Evolutionary conservation across 208 protist species (phyloP), one percentile per base, ranked within the genome.

Genomic region (Trypanosoma lewisi): DNA sequence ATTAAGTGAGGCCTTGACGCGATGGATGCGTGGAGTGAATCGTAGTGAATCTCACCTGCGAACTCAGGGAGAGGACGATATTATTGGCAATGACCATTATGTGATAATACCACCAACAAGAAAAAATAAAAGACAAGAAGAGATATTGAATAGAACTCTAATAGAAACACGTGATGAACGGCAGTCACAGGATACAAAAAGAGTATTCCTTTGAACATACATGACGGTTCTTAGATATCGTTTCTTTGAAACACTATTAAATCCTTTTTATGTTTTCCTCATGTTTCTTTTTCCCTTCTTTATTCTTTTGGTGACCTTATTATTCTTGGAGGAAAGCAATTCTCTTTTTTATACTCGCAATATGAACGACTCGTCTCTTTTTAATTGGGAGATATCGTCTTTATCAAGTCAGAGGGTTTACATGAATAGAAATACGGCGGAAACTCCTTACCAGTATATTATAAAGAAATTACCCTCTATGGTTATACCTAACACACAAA

Each of bases 1-100:
- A 4, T 45, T 73, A 8, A 50, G 51, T 27, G 67, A 73, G 49
- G 30, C 51, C 16, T 73, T 67, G 48, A 36, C 60, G 4, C 58
- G 58, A 19, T 42, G 66, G 2, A 51, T 49, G 21, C 67, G 58
- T 31, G 19, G 23, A 8, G 19, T 56, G 19, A 12, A 33, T 23
- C 28, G 34, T 58, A 16, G 30, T 39, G 48, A 65, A 11, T 36
- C 23, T 52, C 27, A 52, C n/a, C 5, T 30, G 9, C 11, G 28
- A 36, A 31, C 14, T 16, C 23, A 2, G 16, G 25, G 8, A 23
- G 21, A 16, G 16, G 44, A 63, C 4, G 41, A 16, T 52, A 36
- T 2, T 39, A 47, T 17, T 8, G 44, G 1, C 12, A 28, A 55
- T 34, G 39, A 30, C 19, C n/a, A 36, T 25, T 52, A 62, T 27